Evolutionary conservation across 495 filamentous ascomycete species (phyloP).

Genomic region (Cercophora sp.): DNA sequence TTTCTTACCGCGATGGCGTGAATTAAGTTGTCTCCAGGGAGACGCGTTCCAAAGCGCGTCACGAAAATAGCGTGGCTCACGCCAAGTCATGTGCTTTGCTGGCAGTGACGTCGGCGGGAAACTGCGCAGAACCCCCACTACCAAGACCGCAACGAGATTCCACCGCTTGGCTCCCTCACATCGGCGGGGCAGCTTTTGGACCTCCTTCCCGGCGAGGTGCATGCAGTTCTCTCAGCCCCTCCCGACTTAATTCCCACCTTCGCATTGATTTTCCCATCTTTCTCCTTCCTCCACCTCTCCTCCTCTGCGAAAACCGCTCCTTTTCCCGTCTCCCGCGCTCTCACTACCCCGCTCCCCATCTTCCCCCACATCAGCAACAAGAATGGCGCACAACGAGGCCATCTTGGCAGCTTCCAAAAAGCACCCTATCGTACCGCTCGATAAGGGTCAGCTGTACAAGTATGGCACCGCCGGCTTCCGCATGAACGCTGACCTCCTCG

Average conservation of each 20-base stretch:
- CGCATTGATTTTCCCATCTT: too few species aligned
- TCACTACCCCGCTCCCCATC: conserved; percentile 8
- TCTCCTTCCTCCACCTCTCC: too few species aligned
- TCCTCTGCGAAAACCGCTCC: too few species aligned
- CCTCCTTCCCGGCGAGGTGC: too few species aligned
- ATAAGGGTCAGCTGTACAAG: conserved; percentile 61
- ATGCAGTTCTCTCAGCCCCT: too few species aligned
- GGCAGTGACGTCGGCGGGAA: neutral
- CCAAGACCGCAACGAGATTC: too few species aligned
- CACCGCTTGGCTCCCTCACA: too few species aligned
- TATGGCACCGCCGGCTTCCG: conserved; percentile 91
- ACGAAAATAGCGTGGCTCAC: conserved; percentile 1
- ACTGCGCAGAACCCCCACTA: too few species aligned
- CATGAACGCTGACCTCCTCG: conserved; percentile 64
- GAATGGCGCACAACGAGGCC: conserved; percentile 29
- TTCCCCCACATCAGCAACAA: neutral
- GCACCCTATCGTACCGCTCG: conserved; percentile 64
- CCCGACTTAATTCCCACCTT: too few species aligned
- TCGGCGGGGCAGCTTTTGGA: too few species aligned
- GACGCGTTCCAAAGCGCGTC: conserved; percentile 5
- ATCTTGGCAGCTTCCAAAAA: conserved; percentile 60
- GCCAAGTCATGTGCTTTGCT: conserved; percentile 9
- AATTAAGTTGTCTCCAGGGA: too few species aligned
- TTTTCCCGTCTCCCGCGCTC: neutral
- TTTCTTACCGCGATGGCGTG: too few species aligned